These are phyloP conservation scores for Cryptosporidium meleagridis DNA, from an alignment of 169 alveolate genomes.

Conservation along the genomic window DNA sequence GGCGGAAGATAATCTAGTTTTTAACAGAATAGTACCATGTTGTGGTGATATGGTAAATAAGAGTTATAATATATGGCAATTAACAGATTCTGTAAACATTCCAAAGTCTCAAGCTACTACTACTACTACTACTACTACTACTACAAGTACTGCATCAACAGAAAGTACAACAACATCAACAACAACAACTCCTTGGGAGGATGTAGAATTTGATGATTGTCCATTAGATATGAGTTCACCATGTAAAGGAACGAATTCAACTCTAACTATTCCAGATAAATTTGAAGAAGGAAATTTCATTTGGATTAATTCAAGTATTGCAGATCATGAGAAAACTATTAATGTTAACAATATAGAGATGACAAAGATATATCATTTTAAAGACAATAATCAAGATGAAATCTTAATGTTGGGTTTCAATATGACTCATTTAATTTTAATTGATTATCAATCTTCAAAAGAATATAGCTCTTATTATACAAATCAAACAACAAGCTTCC, in stretches of 20 bases:
- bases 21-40: constrained; percentile 2
- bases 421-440: constrained; percentile 6
- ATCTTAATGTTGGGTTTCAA: constrained; percentile 12
- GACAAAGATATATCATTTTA: not conserved
- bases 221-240: not conserved
- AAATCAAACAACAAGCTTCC: constrained; percentile 2
- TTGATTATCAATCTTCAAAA: not conserved
- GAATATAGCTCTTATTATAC: constrained; percentile 17
- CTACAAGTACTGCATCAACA: not conserved
- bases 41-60: not conserved
- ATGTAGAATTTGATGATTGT: not conserved
- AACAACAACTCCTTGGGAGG: constrained; percentile 50
- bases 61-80: constrained; percentile 11
- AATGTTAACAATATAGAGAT: not conserved
- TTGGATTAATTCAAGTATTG: not conserved
- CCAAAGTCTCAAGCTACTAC: not conserved
- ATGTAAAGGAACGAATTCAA: constrained; percentile 25
- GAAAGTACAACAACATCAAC: not conserved
- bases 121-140: constrained; percentile 25
- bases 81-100: not conserved
- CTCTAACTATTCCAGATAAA: not conserved
- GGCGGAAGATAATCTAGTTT: not conserved
- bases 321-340: not conserved
- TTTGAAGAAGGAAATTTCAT: not conserved
- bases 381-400: not conserved